Base-by-base conservation (phyloP, 306 rosid genomes). In the Prunus dulcis region DNA sequence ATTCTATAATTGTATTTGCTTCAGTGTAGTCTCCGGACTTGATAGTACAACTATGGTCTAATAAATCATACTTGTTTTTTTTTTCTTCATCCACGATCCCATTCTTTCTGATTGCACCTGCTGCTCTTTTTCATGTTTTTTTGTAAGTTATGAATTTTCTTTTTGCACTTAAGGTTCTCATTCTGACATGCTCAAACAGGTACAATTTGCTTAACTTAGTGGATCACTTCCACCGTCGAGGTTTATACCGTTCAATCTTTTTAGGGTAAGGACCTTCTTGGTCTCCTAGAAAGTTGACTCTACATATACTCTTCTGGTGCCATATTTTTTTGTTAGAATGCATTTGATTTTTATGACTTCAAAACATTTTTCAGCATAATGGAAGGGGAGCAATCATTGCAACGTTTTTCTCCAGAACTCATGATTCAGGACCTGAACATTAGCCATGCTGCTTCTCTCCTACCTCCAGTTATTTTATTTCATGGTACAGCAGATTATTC, bases 401-500 rank as follows among this genome's bases (percentile, higher is more conserved):
- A 53, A n/a, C 86, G 81, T 67, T 94, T 86, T 82, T 94, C 98
- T 67, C 98, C 98, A 12, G 98, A 94, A 86, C 75, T 92, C 77
- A 58, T 89, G 84, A 84, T 90, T 67, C 91, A 90, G 81, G 91
- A 89, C 79, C 93, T 89, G 17, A 87, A 90, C 66, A 23, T 86
- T 78, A 87, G 80, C 74, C 81, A 87, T 78, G 91, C 90, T 28
- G 90, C 76, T 85, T 87, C 92, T 75, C 87, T 89, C 45, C 84
- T 94, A 47, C 98, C 98, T 61, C 91, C 81, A 30, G 41, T 88
- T 20, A 72, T 86, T 77, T 85, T 94, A 55, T 94, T 87, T 77
- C 98, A 94, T 82, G 98, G 98, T 30, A 91, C 97, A 65, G 97
- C 85, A 69, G 98, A 92, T 85, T 89, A 94, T 82, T 90, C 98